Conservation (phyloP, 164 flowering plant species). For the Nymphaea thermarum region DNA sequence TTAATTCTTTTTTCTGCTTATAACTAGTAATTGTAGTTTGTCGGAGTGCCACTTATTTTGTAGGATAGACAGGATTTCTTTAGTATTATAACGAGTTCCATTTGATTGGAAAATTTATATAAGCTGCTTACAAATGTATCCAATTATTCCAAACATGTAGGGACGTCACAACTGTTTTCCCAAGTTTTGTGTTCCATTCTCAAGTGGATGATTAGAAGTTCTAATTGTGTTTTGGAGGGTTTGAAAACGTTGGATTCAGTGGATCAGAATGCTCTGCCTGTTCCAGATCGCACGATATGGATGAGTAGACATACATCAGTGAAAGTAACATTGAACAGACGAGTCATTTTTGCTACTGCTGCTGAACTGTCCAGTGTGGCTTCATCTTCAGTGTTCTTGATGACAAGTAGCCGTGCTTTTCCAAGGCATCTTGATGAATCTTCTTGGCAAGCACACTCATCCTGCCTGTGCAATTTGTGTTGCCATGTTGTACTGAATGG, state of each 20-base stretch:
- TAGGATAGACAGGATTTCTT: too few species aligned
- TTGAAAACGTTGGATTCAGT: background rate
- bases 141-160: constrained; percentile 9
- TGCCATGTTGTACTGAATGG: background rate
- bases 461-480: background rate
- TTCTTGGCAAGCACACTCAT: background rate
- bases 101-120: too few species aligned
- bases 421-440: background rate
- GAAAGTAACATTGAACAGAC: too few species aligned
- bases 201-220: constrained; percentile 30
- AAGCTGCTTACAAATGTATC: too few species aligned
- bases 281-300: background rate
- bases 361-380: too few species aligned
- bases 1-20: too few species aligned
- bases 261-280: background rate
- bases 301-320: too few species aligned
- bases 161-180: constrained; percentile 48
- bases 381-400: background rate
- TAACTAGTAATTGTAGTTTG: too few species aligned
- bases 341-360: too few species aligned
- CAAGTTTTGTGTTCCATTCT: constrained; percentile 47
- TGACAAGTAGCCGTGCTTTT: background rate
- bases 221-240: background rate
- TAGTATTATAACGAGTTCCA: too few species aligned
- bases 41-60: too few species aligned